Evolutionary conservation across 2,329 filamentous ascomycete species (phyloP).

Genomic region (Ophiostoma ulmi): DNA sequence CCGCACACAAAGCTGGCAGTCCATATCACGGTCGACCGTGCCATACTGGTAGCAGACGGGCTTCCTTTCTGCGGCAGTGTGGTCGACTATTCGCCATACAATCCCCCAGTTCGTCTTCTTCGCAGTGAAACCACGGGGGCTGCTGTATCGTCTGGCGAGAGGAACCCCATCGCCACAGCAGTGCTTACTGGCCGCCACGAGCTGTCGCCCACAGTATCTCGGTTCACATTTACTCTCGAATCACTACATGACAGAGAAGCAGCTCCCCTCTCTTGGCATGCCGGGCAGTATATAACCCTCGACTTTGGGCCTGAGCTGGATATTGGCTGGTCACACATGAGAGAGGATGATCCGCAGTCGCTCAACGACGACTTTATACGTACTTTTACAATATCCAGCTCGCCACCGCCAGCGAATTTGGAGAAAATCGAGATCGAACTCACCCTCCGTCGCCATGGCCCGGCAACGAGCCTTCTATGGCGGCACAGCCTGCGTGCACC

Average conservation of each 20-base stretch:
- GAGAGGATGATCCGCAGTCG: slow-evolving; percentile 69
- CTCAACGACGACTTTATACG: slow-evolving; percentile 80
- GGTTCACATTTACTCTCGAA: slow-evolving; percentile 49
- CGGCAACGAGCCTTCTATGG: slow-evolving; percentile 62
- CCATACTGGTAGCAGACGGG: slow-evolving; percentile 58
- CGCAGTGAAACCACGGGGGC: slow-evolving; percentile 44
- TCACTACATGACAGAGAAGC: neutral
- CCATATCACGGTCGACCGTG: slow-evolving; percentile 57
- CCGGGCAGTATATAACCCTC: slow-evolving; percentile 74
- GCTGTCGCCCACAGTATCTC: slow-evolving; percentile 61
- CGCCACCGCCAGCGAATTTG: slow-evolving; percentile 38
- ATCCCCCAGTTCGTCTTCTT: slow-evolving; percentile 65
- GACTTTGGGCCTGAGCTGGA: slow-evolving; percentile 66
- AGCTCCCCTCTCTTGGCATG: slow-evolving; percentile 46
- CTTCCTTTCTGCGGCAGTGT: slow-evolving; percentile 61
- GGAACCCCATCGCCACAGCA: slow-evolving; percentile 39
- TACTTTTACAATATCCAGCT: slow-evolving; percentile 74
- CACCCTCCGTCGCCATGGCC: slow-evolving; percentile 64
- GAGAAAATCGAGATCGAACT: slow-evolving; percentile 55
- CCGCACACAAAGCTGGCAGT: slow-evolving; percentile 69
- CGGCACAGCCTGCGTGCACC: slow-evolving; percentile 44
- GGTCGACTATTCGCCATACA: slow-evolving; percentile 68
- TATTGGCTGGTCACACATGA: slow-evolving; percentile 75
- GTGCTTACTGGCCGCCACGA: slow-evolving; percentile 53
- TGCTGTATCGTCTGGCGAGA: neutral